Conservation (phyloP, 345 rosid species). For the Eucalyptus urophylla region DNA sequence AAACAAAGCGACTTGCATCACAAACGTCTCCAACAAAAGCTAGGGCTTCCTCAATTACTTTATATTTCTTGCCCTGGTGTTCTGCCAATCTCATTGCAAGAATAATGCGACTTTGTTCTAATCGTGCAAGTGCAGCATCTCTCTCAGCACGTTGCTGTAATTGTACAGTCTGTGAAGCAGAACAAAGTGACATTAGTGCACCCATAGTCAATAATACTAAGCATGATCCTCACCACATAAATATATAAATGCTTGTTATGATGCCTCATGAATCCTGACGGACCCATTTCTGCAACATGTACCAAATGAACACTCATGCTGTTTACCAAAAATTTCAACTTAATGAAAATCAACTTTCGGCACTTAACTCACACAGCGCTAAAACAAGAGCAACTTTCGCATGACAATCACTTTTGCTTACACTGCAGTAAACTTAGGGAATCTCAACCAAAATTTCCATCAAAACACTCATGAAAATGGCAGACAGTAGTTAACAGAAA, state of each 20-base stretch:
- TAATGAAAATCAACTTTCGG: neutral
- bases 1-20: conserved; percentile 26
- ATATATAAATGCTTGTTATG: neutral
- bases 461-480: neutral
- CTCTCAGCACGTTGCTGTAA: conserved; percentile 79
- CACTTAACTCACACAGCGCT: neutral
- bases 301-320: neutral
- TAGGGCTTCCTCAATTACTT: conserved; percentile 82
- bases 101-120: conserved; percentile 88
- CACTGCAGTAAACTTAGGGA: neutral
- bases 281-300: neutral
- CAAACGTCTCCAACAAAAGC: conserved; percentile 72
- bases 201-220: neutral
- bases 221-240: neutral
- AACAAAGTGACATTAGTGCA: neutral
- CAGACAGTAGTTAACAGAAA: neutral
- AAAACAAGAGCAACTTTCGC: neutral
- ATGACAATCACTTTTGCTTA: neutral
- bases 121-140: conserved; percentile 76
- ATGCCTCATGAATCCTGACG: neutral
- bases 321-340: neutral
- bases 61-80: conserved; percentile 73
- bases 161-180: conserved; percentile 52
- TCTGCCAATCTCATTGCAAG: conserved; percentile 80
- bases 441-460: neutral